Evolutionary conservation across 2,329 filamentous ascomycete genomes (phyloP).

Genomic region (Huntiella moniliformis): DNA sequence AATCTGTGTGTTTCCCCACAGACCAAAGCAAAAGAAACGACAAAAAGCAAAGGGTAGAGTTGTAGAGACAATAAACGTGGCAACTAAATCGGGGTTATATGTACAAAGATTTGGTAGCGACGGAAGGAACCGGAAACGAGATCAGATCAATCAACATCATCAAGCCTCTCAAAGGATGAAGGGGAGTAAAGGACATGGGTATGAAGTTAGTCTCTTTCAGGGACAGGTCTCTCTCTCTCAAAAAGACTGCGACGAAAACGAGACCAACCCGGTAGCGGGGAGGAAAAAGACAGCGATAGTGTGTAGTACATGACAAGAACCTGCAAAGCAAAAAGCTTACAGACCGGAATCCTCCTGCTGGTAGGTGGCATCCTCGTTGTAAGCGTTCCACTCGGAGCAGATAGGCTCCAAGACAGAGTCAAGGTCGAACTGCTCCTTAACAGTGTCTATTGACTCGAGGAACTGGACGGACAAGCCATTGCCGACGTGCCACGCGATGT

Average conservation of each 20-base stretch:
- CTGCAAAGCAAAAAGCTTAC: slow-evolving; percentile 5
- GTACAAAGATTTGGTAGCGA: too few relatives aligned
- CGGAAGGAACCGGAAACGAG: too few relatives aligned
- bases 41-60: too few relatives aligned
- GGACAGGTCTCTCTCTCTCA: slow-evolving; percentile 3
- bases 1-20: too few relatives aligned
- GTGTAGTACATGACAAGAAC: too few relatives aligned
- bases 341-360: too few relatives aligned
- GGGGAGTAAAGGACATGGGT: background rate
- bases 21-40: too few relatives aligned
- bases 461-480: slow-evolving; percentile 34
- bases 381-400: slow-evolving; percentile 11
- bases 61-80: too few relatives aligned
- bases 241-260: too few relatives aligned
- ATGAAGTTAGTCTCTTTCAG: background rate
- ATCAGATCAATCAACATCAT: background rate
- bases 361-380: slow-evolving; percentile 12
- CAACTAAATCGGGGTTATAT: too few relatives aligned
- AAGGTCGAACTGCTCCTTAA: slow-evolving; percentile 11
- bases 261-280: too few relatives aligned
- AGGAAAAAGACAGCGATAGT: background rate
- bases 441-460: slow-evolving; percentile 16
- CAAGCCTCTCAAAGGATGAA: too few relatives aligned
- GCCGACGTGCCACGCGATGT: slow-evolving; percentile 38
- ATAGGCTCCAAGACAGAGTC: slow-evolving; percentile 8